Percentiles rank a stretch among this genome's conserved stretches.
Conservation (phyloP, 768 basidiomycete genomes). For the Suillus lakei region DNA sequence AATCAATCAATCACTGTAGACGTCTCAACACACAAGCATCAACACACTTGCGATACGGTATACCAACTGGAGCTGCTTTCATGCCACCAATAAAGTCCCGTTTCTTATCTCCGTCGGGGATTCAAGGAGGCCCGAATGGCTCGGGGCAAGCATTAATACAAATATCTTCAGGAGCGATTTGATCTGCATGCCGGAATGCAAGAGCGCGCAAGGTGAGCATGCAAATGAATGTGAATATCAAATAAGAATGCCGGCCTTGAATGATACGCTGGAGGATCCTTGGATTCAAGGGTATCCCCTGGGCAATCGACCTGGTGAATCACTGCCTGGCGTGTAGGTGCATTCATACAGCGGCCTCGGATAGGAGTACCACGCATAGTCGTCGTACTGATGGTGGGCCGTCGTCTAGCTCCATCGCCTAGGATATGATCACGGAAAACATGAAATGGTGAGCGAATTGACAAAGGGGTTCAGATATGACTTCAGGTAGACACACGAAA, state of each 20-base stretch:
- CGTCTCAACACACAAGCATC: slow-evolving; percentile 1
- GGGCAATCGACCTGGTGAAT: background rate
- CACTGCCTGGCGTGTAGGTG: background rate
- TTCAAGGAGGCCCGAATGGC: background rate
- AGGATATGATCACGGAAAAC: background rate
- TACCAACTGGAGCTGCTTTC: background rate
- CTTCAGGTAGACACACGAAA: background rate
- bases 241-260: background rate
- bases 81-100: background rate
- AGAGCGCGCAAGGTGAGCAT: background rate
- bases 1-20: slow-evolving; percentile 3
- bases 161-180: background rate
- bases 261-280: background rate
- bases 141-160: background rate
- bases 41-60: background rate
- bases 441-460: background rate
- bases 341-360: slow-evolving; percentile 1
- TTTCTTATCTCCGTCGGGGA: background rate
- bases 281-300: background rate
- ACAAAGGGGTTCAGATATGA: background rate
- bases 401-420: background rate
- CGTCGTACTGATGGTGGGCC: background rate
- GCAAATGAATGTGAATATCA: background rate
- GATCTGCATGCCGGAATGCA: slow-evolving; percentile 1
- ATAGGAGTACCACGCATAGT: background rate